A percentile compares a stretch with the other conserved stretches of the same genome.
Evolutionary conservation across 257 asterid species (phyloP).

Genomic region (Penstemon davidsonii): DNA sequence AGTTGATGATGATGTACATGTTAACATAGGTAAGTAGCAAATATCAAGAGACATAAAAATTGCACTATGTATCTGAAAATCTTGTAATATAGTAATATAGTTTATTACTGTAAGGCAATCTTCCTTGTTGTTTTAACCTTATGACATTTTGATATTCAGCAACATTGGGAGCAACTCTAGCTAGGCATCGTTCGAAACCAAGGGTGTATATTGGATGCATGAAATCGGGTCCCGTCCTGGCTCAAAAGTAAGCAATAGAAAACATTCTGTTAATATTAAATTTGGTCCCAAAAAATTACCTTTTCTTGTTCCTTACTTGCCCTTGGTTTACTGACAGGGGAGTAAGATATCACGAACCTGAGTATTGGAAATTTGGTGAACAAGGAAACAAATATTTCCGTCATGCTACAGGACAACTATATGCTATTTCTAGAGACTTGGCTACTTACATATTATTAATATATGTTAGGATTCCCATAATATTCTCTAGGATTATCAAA

Average conservation of each 20-base stretch:
- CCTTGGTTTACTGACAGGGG: conserved; percentile 49
- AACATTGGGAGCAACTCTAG: conserved; percentile 72
- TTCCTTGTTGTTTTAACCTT: background rate
- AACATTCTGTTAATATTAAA: too few relatives aligned
- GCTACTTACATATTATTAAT: conserved; percentile 83
- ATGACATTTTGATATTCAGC: conserved; percentile 39
- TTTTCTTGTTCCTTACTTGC: conserved; percentile 10
- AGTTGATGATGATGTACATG: conserved; percentile 93
- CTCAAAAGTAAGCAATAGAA: conserved; percentile 56
- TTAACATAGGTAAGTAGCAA: conserved; percentile 61
- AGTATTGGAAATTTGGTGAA: conserved; percentile 94
- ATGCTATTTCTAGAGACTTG: conserved; percentile 84
- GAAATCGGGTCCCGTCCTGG: conserved; percentile 93
- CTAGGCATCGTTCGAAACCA: conserved; percentile 74
- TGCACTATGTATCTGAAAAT: too few relatives aligned
- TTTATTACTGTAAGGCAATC: background rate
- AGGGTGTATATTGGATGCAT: conserved; percentile 90
- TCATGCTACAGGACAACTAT: conserved; percentile 92
- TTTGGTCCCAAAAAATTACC: too few relatives aligned
- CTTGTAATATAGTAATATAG: background rate
- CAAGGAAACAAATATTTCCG: conserved; percentile 90
- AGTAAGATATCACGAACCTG: conserved; percentile 91
- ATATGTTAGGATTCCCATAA: too few relatives aligned
- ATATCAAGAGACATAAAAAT: background rate
- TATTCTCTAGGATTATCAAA: too few relatives aligned